Evolutionary conservation across 1,139 yeast species (phyloP).

Genomic region (Schizosaccharomyces versatilis): DNA sequence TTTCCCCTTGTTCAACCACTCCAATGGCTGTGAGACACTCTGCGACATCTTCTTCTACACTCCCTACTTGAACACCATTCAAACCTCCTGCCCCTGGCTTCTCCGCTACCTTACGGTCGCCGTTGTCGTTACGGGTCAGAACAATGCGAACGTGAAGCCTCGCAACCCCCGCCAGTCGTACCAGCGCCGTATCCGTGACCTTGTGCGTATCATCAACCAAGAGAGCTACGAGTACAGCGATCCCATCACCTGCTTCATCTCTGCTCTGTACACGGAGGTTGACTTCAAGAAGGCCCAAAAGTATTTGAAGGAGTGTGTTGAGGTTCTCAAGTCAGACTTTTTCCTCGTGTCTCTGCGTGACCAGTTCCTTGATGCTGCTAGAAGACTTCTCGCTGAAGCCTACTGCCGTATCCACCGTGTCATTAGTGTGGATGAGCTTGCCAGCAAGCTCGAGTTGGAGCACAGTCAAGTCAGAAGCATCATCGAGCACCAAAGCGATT

Average conservation of each 20-base stretch:
- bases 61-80: conserved; percentile 38
- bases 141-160: conserved; percentile 17
- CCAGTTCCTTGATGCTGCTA: conserved; percentile 26
- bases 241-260: conserved; percentile 35
- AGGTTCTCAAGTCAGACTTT: conserved; percentile 30
- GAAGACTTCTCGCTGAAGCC: conserved; percentile 30
- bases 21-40: conserved; percentile 28
- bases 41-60: conserved; percentile 35
- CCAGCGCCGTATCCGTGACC: conserved; percentile 34
- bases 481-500: neutral
- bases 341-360: conserved; percentile 28
- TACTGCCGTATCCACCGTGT: conserved; percentile 33
- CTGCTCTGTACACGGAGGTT: conserved; percentile 32
- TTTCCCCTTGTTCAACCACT: conserved; percentile 34
- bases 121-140: conserved; percentile 21
- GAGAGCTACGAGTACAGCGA: conserved; percentile 41
- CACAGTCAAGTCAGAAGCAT: conserved; percentile 22
- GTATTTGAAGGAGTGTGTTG: conserved; percentile 27
- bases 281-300: conserved; percentile 31
- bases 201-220: conserved; percentile 32
- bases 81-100: conserved; percentile 47
- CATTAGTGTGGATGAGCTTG: conserved; percentile 25
- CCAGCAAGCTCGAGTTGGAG: conserved; percentile 24
- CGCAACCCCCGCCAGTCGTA: conserved; percentile 17
- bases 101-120: conserved; percentile 39